Base-by-base conservation (phyloP, 441 rosid species). In the Erodium texanum region DNA sequence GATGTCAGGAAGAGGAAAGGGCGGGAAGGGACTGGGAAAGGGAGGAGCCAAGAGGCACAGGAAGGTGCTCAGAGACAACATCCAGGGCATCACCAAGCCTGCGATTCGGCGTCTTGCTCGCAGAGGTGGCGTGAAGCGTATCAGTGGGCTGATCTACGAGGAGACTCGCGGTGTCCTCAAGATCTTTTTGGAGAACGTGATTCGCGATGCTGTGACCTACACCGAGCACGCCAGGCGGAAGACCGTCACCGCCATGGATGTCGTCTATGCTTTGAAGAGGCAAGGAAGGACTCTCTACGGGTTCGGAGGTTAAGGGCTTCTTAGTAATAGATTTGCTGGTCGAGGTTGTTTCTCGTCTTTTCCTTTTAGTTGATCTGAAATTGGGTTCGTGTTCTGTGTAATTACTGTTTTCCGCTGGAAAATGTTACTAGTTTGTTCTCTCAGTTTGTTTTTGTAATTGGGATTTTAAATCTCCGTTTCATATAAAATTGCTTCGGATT, bases 41-140 rank as follows among this genome's bases (percentile, higher is more conserved):
- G 77, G 77, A 24, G 77, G 76, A 22, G 77, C 73, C n/a, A 74
- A 74, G 77, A 11, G 77, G 16, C 77, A 74, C 70, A 11, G 77
- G 70, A 74, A 74, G 70, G 77, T 74, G 24, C 62, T 74, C 52
- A 61, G 77, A 63, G 77, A 74, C 66, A 74, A 74, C 73, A 74
- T 74, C 16, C 72, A 73, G 66, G 73, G 76, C 5, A 73, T 73
- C 38, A 73, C 76, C 5, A 73, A 68, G 68, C 72, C 72, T 8
- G 76, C 73, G 43, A 73, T 73, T 24, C 41, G 76, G 24, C 41
- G 72, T 34, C 72, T 73, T 2, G 76, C 76, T 27, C 76, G 76
- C 45, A 64, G 76, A 64, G 76, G 76, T 1, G 76, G 76, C 9
- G 76, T 73, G 15, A 73, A 73, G 76, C 77, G 77, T 34, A 74